Evolutionary conservation across 1,139 yeast genomes (phyloP).

Genomic region (Pneumocystis sp.): DNA sequence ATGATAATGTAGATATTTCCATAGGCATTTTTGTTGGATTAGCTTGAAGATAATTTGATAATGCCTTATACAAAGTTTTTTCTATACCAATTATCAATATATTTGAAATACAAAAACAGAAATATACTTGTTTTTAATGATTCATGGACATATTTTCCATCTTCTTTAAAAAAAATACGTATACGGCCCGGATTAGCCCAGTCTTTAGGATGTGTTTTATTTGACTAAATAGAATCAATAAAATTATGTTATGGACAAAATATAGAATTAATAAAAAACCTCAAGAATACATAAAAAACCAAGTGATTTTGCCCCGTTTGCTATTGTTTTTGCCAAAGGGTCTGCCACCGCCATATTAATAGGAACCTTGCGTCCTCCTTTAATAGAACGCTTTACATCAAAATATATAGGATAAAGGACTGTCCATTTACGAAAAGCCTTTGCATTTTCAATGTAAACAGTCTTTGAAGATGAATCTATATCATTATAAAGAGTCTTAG

Average conservation of each 20-base stretch:
- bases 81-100: slow-evolving; percentile 28
- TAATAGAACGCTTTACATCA: slow-evolving; percentile 59
- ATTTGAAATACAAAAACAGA: not conserved
- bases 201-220: slow-evolving; percentile 88
- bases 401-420: slow-evolving; percentile 77
- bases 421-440: slow-evolving; percentile 3
- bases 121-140: slow-evolving; percentile 13
- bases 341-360: slow-evolving; percentile 54
- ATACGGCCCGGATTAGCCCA: slow-evolving; percentile 95
- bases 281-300: slow-evolving; percentile 23
- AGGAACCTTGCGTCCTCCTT: slow-evolving; percentile 72
- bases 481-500: not conserved
- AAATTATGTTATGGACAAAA: slow-evolving; percentile 21
- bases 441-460: not conserved
- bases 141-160: slow-evolving; percentile 10
- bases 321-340: slow-evolving; percentile 71
- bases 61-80: slow-evolving; percentile 46
- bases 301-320: slow-evolving; percentile 43
- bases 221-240: slow-evolving; percentile 45
- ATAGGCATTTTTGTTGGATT: slow-evolving; percentile 57
- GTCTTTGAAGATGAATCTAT: not conserved
- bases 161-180: slow-evolving; percentile 44
- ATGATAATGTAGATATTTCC: slow-evolving; percentile 45
- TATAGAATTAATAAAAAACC: slow-evolving; percentile 28
- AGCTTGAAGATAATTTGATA: slow-evolving; percentile 46